These are phyloP conservation scores for Psilocybe sp. DNA, from an alignment of 768 basidiomycete genomes.

Conservation along the genomic window DNA sequence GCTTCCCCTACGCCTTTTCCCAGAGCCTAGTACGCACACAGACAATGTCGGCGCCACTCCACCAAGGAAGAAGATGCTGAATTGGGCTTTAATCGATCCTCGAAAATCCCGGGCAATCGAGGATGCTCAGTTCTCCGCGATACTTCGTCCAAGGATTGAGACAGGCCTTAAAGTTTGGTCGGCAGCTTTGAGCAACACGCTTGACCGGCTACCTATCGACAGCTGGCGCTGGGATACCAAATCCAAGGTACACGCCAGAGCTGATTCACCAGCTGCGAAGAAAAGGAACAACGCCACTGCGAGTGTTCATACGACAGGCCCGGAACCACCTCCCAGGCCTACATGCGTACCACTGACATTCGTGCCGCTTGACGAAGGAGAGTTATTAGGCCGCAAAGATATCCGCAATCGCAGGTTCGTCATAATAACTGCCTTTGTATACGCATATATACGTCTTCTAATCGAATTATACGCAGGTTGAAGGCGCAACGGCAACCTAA, in stretches of 20 bases:
- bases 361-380: constrained; percentile 25
- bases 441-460: no score
- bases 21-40: constrained; percentile 1
- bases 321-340: no score
- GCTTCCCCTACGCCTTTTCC: constrained; percentile 23
- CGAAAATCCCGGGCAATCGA: constrained; percentile 27
- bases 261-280: no score
- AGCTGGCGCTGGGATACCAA: neutral
- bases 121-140: constrained; percentile 14
- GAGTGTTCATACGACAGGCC: no score
- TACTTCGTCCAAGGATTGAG: neutral
- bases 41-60: constrained; percentile 2
- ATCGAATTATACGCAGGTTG: no score
- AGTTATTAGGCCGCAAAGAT: constrained; percentile 17
- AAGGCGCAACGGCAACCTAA: no score
- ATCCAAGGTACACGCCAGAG: neutral
- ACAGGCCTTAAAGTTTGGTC: neutral
- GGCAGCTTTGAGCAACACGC: constrained; percentile 3
- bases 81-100: constrained; percentile 30
- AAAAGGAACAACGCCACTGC: no score
- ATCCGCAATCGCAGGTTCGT: no score
- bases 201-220: constrained; percentile 11
- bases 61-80: constrained; percentile 1
- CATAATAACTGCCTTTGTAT: no score
- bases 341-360: constrained; percentile 25